These are phyloP conservation scores for Oidiodendron maius DNA, from an alignment of 495 filamentous ascomycete species.

Conservation along the genomic window DNA sequence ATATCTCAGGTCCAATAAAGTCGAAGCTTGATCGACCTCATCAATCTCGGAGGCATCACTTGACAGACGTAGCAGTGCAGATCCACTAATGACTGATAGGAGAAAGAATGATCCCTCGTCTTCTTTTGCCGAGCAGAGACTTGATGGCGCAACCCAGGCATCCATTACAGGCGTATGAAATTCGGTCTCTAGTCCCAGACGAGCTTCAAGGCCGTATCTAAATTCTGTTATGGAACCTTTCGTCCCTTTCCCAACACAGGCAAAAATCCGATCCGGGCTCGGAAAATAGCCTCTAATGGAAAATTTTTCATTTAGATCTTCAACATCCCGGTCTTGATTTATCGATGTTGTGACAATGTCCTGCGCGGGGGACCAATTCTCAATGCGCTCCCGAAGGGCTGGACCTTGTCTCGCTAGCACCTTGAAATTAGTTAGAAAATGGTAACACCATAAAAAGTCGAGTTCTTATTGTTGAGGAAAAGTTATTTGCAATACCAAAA, in stretches of 20 bases:
- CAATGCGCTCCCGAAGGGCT: slow-evolving; percentile 49
- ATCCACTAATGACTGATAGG: slow-evolving; percentile 42
- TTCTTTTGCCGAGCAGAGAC: slow-evolving; percentile 8
- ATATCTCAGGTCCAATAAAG: slow-evolving; percentile 16
- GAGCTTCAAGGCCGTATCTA: slow-evolving; percentile 64
- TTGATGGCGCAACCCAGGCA: slow-evolving; percentile 16
- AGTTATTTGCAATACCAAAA: slow-evolving; percentile 27
- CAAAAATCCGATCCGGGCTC: slow-evolving; percentile 48
- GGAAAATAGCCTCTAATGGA: slow-evolving; percentile 2
- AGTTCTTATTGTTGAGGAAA: not conserved
- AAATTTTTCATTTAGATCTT: not conserved
- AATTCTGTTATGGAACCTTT: slow-evolving; percentile 64
- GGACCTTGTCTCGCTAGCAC: slow-evolving; percentile 37
- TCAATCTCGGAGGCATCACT: slow-evolving; percentile 30
- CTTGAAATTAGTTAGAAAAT: slow-evolving; percentile 8
- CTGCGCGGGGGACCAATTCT: slow-evolving; percentile 78
- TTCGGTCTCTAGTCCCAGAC: slow-evolving; percentile 49
- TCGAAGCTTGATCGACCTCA: slow-evolving; percentile 17
- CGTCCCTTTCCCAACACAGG: slow-evolving; percentile 49
- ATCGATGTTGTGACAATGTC: slow-evolving; percentile 52
- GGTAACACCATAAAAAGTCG: not conserved
- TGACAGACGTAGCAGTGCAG: slow-evolving; percentile 31
- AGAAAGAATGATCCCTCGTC: slow-evolving; percentile 25
- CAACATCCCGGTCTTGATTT: slow-evolving; percentile 8
- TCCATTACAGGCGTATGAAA: slow-evolving; percentile 30